Evolutionary conservation across 1,284 basidiomycete species (phyloP).

Genomic region (Golubevia pallescens): DNA sequence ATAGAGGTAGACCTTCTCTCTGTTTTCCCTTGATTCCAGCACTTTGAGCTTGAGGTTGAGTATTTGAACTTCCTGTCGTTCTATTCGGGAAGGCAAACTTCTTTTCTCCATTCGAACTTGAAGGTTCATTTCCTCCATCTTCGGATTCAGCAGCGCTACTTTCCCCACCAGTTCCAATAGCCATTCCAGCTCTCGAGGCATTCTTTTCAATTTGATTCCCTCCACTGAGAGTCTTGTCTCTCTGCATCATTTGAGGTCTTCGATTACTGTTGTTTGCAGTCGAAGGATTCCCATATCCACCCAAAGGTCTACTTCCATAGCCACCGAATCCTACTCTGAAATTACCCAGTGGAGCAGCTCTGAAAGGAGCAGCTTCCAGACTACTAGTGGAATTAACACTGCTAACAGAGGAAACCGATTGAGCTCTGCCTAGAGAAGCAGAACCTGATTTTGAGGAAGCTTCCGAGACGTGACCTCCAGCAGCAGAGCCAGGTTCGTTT

Average conservation of each 20-base stretch:
- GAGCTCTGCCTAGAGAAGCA: constrained; percentile 33
- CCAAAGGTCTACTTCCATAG: neutral
- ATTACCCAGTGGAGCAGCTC: constrained; percentile 56
- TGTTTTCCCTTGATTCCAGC: neutral
- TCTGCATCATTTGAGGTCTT: neutral
- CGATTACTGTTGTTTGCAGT: neutral
- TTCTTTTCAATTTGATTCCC: constrained; percentile 1
- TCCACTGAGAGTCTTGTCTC: neutral
- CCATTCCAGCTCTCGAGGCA: neutral
- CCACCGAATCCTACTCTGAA: constrained; percentile 34
- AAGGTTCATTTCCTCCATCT: neutral
- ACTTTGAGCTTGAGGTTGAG: no score
- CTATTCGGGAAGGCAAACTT: no score
- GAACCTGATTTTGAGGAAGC: neutral
- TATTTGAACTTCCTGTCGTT: neutral
- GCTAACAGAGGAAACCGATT: constrained; percentile 54
- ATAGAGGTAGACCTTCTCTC: neutral
- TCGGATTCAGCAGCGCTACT: neutral
- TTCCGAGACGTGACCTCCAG: neutral
- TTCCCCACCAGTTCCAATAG: neutral
- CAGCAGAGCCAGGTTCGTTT: neutral
- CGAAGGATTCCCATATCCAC: neutral
- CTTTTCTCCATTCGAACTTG: neutral
- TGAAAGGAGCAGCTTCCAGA: constrained; percentile 57
- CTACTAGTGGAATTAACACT: constrained; percentile 56